A percentile compares a stretch with the other conserved stretches of the same genome.
Evolutionary conservation across 768 basidiomycete genomes (phyloP).

Genomic region (Mycena belliarum): DNA sequence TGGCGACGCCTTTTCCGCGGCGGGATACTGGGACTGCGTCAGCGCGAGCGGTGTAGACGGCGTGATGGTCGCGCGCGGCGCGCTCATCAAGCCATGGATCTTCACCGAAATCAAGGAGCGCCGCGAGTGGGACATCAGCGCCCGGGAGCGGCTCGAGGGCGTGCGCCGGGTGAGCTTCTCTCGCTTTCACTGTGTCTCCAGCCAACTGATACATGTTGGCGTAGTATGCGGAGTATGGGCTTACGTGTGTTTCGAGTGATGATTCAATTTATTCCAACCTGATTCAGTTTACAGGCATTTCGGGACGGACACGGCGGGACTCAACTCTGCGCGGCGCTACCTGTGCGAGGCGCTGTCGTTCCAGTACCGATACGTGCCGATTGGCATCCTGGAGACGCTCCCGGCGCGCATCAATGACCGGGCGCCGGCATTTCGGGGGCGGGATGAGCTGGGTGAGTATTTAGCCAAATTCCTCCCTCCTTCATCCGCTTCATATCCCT

Average conservation of each 20-base stretch:
- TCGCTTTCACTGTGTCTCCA: not conserved
- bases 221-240: conserved; percentile 84
- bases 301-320: conserved; percentile 83
- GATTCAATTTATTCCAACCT: too few species aligned
- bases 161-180: conserved; percentile 63
- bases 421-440: conserved; percentile 81
- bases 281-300: conserved; percentile 55
- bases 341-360: too few species aligned
- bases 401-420: conserved; percentile 87
- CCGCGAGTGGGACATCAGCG: conserved; percentile 91
- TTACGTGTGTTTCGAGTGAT: too few species aligned
- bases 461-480: too few species aligned
- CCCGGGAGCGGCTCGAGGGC: conserved; percentile 78
- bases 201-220: too few species aligned
- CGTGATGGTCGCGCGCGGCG: conserved; percentile 93
- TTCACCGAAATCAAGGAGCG: conserved; percentile 94
- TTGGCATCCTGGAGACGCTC: too few species aligned
- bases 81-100: conserved; percentile 94
- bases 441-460: conserved; percentile 82
- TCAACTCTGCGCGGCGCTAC: conserved; percentile 94
- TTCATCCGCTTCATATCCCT: too few species aligned
- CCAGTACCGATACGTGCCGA: too few species aligned
- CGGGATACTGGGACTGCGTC: conserved; percentile 77
- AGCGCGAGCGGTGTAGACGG: conserved; percentile 88
- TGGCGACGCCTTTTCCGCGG: conserved; percentile 90